Evolutionary conservation across 2,329 filamentous ascomycete species (phyloP), one percentile per base, ranked within the genome.

Genomic region (Curvularia sp.): DNA sequence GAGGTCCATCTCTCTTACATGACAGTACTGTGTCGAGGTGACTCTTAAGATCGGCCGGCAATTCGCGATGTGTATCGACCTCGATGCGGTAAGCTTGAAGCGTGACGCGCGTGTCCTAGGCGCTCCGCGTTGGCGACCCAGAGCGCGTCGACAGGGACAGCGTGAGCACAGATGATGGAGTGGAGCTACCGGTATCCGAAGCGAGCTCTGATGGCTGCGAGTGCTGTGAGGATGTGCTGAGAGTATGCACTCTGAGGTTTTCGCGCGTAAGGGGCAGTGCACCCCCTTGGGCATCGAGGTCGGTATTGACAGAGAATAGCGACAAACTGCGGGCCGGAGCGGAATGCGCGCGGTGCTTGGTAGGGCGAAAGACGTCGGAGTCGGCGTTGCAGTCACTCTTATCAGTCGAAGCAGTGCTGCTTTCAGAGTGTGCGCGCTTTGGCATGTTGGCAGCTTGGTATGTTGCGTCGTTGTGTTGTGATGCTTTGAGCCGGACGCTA

Each of bases 71-170:
- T 8, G 39, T 41, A 38, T 55, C 56, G 32, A 55, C 51, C 1
- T 55, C 23, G 30, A 59, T 53, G 21, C 41, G 30, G 38, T 59
- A 59, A 27, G 52, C 18, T 19, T 36, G 48, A 12, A 55, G 48
- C 42, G 52, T 59, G 32, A 34, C 49, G 43, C 49, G 55, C 30
- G 30, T 53, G 43, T 49, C 49, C 55, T 42, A 57, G 55, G 55
- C 49, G 43, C 36, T 43, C 12, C 55, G 49, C 25, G 55, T 57
- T 30, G 49, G 55, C 49, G 49, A 57, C 18, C 49, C 43, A 34
- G 55, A 53, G 15, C 56, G 56, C 51, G 56, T n/a, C 34, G 56
- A 59, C 47, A 52, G 43, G 30, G 51, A 43, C 30, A 27, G 36
- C 46, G 19, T 27, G 28, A 21, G 25, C 28, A 19, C n/a, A 34